Base-by-base conservation (phyloP, 2,329 filamentous ascomycete genomes). In the Fusarium concolor region DNA sequence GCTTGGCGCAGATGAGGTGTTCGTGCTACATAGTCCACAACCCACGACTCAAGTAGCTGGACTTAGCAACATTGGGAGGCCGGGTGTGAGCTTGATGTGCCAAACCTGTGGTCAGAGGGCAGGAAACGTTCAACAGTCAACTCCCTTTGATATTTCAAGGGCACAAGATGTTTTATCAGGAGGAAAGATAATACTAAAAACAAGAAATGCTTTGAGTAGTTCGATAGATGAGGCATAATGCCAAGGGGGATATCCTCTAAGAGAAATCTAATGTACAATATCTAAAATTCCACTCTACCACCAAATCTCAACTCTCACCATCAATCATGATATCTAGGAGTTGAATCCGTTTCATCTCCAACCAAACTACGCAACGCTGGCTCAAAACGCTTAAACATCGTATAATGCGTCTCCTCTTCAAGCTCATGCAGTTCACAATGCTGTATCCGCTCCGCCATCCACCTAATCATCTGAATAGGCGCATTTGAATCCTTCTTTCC, bases 371-470 rank as follows among this genome's bases (percentile, higher is more conserved):
- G 10, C 6, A 74, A 10, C 0, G 67, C 66, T 1, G 46, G 45
- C 2, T 75, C 70, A 10, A 75, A 15, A 17, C 76, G 63, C n/a
- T 67, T 56, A 3, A 56, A 72, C 61, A 77, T 67, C 4, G 72
- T 76, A 41, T 75, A 78, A 45, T 80, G 78, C 5, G 70, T 76
- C 10, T 79, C 76, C 2, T 73, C 73, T 15, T 74, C 71, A 38
- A 75, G 79, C 61, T 80, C 79, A 3, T 67, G 64, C 11, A 82
- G 61, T 5, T 62, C 63, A 6, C 71, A 70, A 33, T 80, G 70
- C 4, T 77, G 78, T 29, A 83, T 46, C 14, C 70, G 68, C 26
- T 78, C 70, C 1, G 77, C 76, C 72, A 81, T 75, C 50, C 77
- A 80, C n/a, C 77, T 72, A 6, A 79, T 74, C 71, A 76, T 75